Evolutionary conservation across 2,329 filamentous ascomycete species (phyloP), one percentile per base, ranked within the genome.

Genomic region (Verticillium dahliae): DNA sequence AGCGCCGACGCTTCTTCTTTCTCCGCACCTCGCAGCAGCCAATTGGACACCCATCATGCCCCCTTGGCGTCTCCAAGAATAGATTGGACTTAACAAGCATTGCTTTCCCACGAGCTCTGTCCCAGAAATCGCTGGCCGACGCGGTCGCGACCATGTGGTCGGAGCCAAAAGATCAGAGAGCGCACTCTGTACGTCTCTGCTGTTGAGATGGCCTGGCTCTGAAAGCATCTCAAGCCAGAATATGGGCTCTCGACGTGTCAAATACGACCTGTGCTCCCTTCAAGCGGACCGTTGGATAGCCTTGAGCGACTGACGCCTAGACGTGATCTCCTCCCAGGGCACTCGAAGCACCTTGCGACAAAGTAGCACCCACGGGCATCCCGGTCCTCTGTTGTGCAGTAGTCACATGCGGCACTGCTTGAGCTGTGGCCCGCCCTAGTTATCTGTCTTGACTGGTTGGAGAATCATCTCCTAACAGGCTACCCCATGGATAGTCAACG

Each of bases 1-100:
- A 67, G 66, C 66, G 66, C 66, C 65, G 65, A 56, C 60, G 60
- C 60, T 52, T 65, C 56, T 60, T 52, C 55, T n/a, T 58, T 56
- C 60, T 55, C 22, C 62, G 63, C 62, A 66, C 65, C 62, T 35
- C 27, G 7, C 37, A 41, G 56, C 11, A 57, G 37, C 66, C 66
- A 67, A 67, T 67, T 63, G 62, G 9, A 57, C 55, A 55, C 62
- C 57, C 56, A 39, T 39, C 45, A 62, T 58, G 59, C 55, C 61
- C 54, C 58, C 27, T 45, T 45, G 55, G 39, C 38, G 62, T 50
- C 41, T 61, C 66, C 61, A 67, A 67, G 64, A 67, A 67, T 67
- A 67, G 65, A 67, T 58, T 61, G n/a, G 59, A 50, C 58, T 59
- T 5, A 22, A 22, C 45, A 52, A 18, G 14, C 45, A n/a, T 18